Base-by-base conservation (phyloP, 805 yeast species). In the Schwanniomyces pseudopolymorphus region DNA sequence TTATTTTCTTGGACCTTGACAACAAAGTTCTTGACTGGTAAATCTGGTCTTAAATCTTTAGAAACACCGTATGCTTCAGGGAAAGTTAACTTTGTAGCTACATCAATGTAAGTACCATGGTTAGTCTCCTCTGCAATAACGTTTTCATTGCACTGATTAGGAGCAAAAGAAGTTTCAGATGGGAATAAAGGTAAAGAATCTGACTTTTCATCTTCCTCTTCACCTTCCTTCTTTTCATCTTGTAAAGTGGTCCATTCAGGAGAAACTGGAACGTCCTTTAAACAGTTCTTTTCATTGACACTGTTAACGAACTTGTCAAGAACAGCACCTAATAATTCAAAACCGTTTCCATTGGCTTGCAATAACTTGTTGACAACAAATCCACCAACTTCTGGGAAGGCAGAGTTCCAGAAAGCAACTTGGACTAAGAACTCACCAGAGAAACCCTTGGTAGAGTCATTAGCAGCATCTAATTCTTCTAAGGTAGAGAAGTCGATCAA, bases 1-100 rank as follows among this genome's bases (percentile, higher is more conserved):
- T 83, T 85, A 76, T 91, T 91, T 63, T 87, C 94, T 67, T 89
- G 86, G 44, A 92, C 97, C 66, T 85, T 89, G 46, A 90, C 95
- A 42, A 90, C 79, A 60, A 83, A 90, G 71, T 87, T 90, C 63
- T 85, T 75, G 42, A 87, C 85, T 19, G 97, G 89, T 51, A 89
- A 74, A 57, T 92, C 98, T 22, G 98, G 98, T 72, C 97, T 85
- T 61, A 92, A 76, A 7, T 75, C 72, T 40, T 73, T 63, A n/a
- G 66, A 55, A 40, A 82, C 73, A 14, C 69, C 74, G 59, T 73
- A 92, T 6, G 96, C 91, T 67, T 92, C 97, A 44, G 79, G 77
- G 80, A 92, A 92, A 13, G 87, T 78, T 48, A 91, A 64, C 57
- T 81, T 84, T 70, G 86, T 83, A 20, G 90, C 81, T 40, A 85